Evolutionary conservation across 306 rosid genomes (phyloP).

Genomic region (Alnus rubra): DNA sequence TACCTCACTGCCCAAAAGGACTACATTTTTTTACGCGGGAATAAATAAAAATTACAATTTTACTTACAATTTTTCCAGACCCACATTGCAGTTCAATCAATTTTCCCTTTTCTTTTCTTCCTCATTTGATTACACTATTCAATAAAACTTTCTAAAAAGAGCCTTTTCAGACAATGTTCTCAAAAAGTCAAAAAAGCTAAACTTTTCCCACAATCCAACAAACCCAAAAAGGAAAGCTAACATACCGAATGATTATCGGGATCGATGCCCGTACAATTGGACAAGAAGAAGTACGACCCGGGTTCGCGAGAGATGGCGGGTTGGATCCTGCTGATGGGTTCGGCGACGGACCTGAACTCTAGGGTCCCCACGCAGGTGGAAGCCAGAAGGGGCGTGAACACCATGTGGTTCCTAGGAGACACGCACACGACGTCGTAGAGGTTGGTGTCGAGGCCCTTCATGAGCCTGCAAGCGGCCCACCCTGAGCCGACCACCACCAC

Average conservation of each 20-base stretch:
- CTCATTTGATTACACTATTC: not conserved
- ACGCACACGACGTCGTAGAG: conserved; percentile 85
- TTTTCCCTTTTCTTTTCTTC: not conserved
- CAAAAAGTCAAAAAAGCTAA: not conserved
- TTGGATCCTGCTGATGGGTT: conserved; percentile 85
- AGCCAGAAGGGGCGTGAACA: conserved; percentile 91
- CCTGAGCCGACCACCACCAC: conserved; percentile 92
- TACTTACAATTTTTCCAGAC: not conserved
- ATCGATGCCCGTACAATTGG: conserved; percentile 61
- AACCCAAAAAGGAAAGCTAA: not conserved
- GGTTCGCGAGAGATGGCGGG: conserved; percentile 86
- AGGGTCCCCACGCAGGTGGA: conserved; percentile 97
- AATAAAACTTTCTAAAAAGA: not conserved
- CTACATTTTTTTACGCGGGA: not conserved
- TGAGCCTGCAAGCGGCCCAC: conserved; percentile 89
- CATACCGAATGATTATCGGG: conserved; percentile 59
- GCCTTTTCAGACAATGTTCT: not conserved
- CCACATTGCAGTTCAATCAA: not conserved
- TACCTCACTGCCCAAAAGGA: not conserved
- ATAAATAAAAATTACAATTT: not conserved
- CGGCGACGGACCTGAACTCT: conserved; percentile 91
- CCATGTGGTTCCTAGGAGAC: conserved; percentile 98
- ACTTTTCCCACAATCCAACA: not conserved
- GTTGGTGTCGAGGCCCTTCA: conserved; percentile 74
- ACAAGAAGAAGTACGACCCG: conserved; percentile 86